These are phyloP conservation scores for Acanthamoeba quina DNA, from an alignment of 208 protist species.

Conservation along the genomic window DNA sequence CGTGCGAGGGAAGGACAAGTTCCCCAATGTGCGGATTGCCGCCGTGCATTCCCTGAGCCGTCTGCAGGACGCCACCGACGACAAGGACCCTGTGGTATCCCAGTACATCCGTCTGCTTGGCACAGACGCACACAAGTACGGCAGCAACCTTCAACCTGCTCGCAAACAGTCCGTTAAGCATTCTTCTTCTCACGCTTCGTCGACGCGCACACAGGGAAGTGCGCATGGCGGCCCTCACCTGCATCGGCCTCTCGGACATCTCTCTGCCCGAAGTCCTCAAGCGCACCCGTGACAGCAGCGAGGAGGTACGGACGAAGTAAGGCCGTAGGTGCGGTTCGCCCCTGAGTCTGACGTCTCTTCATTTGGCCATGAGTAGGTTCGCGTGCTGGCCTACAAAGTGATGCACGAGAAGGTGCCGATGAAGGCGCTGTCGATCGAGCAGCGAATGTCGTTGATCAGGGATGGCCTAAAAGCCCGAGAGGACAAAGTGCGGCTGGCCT, in stretches of 20 bases:
- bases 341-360: not conserved
- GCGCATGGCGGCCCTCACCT: slow-evolving; percentile 41
- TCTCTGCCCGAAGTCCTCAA: not conserved
- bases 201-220: not conserved
- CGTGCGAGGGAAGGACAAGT: slow-evolving; percentile 33
- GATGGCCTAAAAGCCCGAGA: slow-evolving; percentile 10
- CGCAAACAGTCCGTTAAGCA: no score
- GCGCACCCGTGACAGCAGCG: not conserved
- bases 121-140: slow-evolving; percentile 38
- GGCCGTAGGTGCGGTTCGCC: not conserved
- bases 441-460: slow-evolving; percentile 15
- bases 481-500: slow-evolving; percentile 10
- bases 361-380: not conserved
- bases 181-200: not conserved
- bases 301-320: not conserved
- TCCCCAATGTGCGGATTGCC: slow-evolving; percentile 5
- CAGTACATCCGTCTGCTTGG: slow-evolving; percentile 49
- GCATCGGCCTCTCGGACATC: slow-evolving; percentile 22
- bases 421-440: slow-evolving; percentile 50
- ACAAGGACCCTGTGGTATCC: not conserved
- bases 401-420: slow-evolving; percentile 23
- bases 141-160: not conserved
- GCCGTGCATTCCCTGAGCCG: slow-evolving; percentile 27
- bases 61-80: not conserved
- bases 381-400: slow-evolving; percentile 4